Evolutionary conservation across 2,329 filamentous ascomycete genomes (phyloP).

Genomic region (Plenodomus tracheiphilus): DNA sequence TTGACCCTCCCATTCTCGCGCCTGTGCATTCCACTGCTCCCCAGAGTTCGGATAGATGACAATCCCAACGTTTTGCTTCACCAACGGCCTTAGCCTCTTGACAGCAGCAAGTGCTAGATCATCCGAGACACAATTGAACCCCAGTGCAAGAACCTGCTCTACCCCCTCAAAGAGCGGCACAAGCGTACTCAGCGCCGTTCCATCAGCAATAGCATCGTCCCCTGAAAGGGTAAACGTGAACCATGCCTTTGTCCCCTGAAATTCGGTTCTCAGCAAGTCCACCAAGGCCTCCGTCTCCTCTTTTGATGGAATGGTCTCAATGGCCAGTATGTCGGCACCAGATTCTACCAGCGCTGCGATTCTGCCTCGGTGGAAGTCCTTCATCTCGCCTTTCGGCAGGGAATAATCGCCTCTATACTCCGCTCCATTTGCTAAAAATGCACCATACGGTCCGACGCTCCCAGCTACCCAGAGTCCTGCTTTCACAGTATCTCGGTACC

Average conservation of each 20-base stretch:
- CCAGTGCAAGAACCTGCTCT: constrained; percentile 46
- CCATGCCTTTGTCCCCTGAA: constrained; percentile 44
- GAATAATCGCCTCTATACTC: constrained; percentile 52
- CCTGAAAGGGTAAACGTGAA: constrained; percentile 48
- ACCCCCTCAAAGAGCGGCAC: constrained; percentile 30
- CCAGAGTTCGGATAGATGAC: constrained; percentile 53
- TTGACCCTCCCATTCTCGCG: constrained; percentile 41
- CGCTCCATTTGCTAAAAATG: constrained; percentile 51
- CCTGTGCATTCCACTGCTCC: constrained; percentile 50
- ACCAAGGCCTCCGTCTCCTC: constrained; percentile 46
- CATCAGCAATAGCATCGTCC: constrained; percentile 46
- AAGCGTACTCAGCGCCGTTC: constrained; percentile 43
- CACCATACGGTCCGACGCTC: constrained; percentile 53
- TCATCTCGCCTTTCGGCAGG: constrained; percentile 35
- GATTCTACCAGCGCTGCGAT: constrained; percentile 47
- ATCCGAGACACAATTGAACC: constrained; percentile 51
- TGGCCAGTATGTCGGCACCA: constrained; percentile 50
- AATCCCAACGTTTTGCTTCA: constrained; percentile 33
- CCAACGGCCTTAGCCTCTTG: constrained; percentile 30
- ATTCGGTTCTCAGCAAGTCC: constrained; percentile 45
- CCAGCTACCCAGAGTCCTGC: constrained; percentile 46
- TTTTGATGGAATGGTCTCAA: constrained; percentile 51
- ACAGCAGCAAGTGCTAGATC: constrained; percentile 41
- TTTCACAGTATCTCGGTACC: neutral
- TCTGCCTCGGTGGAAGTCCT: constrained; percentile 49